Evolutionary conservation across 2,329 filamentous ascomycete genomes (phyloP).

Genomic region (Colletotrichum magnum): DNA sequence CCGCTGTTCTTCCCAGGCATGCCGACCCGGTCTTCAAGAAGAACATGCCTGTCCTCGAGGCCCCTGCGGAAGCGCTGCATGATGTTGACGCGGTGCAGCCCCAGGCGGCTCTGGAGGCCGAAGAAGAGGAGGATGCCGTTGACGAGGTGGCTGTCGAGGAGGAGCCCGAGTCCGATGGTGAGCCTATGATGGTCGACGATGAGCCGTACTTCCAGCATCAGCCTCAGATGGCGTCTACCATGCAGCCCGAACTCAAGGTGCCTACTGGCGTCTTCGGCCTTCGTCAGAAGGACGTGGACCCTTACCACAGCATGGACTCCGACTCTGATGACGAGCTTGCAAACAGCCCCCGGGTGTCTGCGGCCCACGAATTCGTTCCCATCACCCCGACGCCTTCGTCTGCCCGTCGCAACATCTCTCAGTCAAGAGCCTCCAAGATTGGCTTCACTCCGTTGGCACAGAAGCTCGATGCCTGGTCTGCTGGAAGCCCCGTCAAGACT

Average conservation of each 20-base stretch:
- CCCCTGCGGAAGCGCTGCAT: conserved; percentile 16
- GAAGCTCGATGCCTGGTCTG: conserved; percentile 74
- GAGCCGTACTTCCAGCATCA: conserved; percentile 47
- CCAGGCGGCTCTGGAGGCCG: conserved; percentile 30
- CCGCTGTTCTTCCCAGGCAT: conserved; percentile 60
- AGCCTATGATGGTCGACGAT: conserved; percentile 42
- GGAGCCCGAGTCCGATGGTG: conserved; percentile 19
- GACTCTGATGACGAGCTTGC: conserved; percentile 70
- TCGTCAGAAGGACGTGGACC: conserved; percentile 62
- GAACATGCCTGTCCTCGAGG: conserved; percentile 47
- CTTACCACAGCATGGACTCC: conserved; percentile 59
- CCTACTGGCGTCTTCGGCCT: conserved; percentile 57
- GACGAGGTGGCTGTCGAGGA: conserved; percentile 20
- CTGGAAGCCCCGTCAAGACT: conserved; percentile 67
- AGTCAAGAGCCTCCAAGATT: conserved; percentile 52
- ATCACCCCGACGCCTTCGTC: conserved; percentile 58
- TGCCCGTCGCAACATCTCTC: conserved; percentile 47
- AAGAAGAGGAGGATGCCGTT: conserved; percentile 20
- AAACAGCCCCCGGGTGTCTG: conserved; percentile 45
- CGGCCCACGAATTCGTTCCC: conserved; percentile 47
- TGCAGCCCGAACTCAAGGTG: conserved; percentile 48
- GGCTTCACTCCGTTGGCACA: conserved; percentile 76
- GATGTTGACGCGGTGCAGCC: conserved; percentile 13
- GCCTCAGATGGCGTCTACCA: conserved; percentile 43
- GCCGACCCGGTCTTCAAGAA: conserved; percentile 56